These are phyloP conservation scores for Aquilaria malaccensis DNA, from an alignment of 345 rosid species.

Conservation along the genomic window DNA sequence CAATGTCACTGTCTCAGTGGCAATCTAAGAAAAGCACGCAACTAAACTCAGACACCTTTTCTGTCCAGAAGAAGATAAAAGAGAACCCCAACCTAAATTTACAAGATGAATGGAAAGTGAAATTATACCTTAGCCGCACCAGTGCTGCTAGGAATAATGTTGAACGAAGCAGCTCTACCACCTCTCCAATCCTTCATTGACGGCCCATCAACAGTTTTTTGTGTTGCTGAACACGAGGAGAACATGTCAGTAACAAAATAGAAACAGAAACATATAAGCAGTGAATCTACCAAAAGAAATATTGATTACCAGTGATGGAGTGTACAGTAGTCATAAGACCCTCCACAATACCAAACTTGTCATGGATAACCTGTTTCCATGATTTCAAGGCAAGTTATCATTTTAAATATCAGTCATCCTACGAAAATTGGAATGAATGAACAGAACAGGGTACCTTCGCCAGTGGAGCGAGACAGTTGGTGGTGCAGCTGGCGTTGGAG, in stretches of 20 bases:
- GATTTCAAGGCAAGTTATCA: not conserved
- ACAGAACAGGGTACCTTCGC: slow-evolving; percentile 40
- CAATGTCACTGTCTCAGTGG: not conserved
- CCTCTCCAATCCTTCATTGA: slow-evolving; percentile 87
- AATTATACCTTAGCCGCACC: slow-evolving; percentile 63
- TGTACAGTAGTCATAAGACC: slow-evolving; percentile 81
- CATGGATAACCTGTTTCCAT: slow-evolving; percentile 39
- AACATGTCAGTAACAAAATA: not conserved
- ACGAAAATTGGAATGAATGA: not conserved
- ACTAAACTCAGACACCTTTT: too few relatives aligned
- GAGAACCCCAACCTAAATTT: not conserved
- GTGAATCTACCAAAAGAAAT: not conserved
- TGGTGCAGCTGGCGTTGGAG: slow-evolving; percentile 78
- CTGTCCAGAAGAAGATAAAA: not conserved
- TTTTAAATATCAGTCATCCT: not conserved
- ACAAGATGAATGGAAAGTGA: too few relatives aligned
- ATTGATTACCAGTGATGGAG: slow-evolving; percentile 45
- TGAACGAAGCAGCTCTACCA: slow-evolving; percentile 71
- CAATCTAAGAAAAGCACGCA: not conserved
- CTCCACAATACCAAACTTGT: slow-evolving; percentile 61
- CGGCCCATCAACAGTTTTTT: slow-evolving; percentile 73
- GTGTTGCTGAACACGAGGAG: slow-evolving; percentile 34
- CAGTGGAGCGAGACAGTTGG: slow-evolving; percentile 71
- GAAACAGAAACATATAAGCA: not conserved
- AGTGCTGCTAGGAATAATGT: slow-evolving; percentile 69